Conservation (phyloP, 345 rosid genomes). For the Excoecaria agallocha region DNA sequence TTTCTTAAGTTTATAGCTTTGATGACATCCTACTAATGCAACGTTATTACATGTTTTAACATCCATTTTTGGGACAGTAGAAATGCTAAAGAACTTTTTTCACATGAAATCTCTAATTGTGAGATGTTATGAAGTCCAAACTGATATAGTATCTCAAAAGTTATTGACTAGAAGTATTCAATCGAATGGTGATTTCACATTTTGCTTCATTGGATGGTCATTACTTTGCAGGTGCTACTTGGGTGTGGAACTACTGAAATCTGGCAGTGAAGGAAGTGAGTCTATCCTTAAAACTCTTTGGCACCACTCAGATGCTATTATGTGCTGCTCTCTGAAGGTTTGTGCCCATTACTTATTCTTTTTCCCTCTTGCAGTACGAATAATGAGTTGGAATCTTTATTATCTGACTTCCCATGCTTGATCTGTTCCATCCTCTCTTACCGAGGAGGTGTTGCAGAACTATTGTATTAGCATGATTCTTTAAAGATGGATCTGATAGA, state of each 20-base stretch:
- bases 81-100: not conserved
- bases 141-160: not conserved
- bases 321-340: constrained; percentile 97
- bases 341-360: constrained; percentile 8
- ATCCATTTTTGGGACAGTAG: not conserved
- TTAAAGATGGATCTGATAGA: not conserved
- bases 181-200: not conserved
- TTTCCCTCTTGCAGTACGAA: not conserved
- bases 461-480: not conserved
- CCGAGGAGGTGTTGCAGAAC: not conserved
- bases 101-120: not conserved
- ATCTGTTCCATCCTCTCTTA: not conserved
- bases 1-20: not conserved
- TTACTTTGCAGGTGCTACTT: constrained; percentile 58
- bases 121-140: not conserved
- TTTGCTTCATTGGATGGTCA: constrained; percentile 3
- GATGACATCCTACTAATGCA: not conserved
- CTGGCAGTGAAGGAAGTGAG: constrained; percentile 64
- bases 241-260: constrained; percentile 91
- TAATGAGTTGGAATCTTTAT: not conserved
- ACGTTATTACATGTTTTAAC: not conserved
- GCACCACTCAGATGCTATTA: constrained; percentile 95
- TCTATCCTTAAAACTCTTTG: constrained; percentile 76
- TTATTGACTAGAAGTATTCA: not conserved
- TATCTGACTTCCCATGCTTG: not conserved